These are phyloP conservation scores for Schwanniomyces yamadae DNA, from an alignment of 805 yeast genomes.

Conservation along the genomic window DNA sequence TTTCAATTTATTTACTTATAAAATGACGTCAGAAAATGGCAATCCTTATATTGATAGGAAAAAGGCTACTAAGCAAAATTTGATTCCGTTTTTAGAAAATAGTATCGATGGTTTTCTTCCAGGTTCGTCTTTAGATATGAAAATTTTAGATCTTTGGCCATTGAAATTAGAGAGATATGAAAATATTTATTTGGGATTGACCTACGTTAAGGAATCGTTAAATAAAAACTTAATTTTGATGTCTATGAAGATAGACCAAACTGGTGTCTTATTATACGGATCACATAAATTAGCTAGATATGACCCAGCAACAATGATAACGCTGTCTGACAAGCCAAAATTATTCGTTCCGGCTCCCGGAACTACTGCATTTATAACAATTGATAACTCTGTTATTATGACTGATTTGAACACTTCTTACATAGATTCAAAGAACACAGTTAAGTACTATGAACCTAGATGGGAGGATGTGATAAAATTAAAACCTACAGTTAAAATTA, in stretches of 20 bases:
- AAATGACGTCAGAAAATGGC: slow-evolving; percentile 28
- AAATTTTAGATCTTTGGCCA: slow-evolving; percentile 62
- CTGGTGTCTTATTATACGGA: slow-evolving; percentile 56
- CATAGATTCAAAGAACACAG: slow-evolving; percentile 17
- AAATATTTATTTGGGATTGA: slow-evolving; percentile 44
- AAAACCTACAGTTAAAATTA: slow-evolving; percentile 48
- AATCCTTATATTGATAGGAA: slow-evolving; percentile 24
- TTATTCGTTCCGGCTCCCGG: slow-evolving; percentile 59
- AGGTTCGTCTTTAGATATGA: slow-evolving; percentile 47
- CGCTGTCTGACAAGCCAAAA: slow-evolving; percentile 36
- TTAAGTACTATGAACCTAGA: slow-evolving; percentile 41
- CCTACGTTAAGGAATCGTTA: slow-evolving; percentile 18
- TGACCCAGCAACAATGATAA: slow-evolving; percentile 11
- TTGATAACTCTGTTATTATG: slow-evolving; percentile 61
- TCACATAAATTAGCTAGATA: slow-evolving; percentile 61
- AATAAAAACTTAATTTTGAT: slow-evolving; percentile 45
- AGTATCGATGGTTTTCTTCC: slow-evolving; percentile 43
- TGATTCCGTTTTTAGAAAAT: slow-evolving; percentile 28
- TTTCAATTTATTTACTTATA: slow-evolving; percentile 29
- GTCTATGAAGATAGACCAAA: slow-evolving; percentile 50
- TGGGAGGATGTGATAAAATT: slow-evolving; percentile 84
- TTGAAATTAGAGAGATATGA: slow-evolving; percentile 30
- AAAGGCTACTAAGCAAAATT: slow-evolving; percentile 30
- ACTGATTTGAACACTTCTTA: slow-evolving; percentile 53
- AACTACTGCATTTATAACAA: slow-evolving; percentile 57